Conservation (phyloP, 352 stramenopile genomes). For the Globisporangium echinulatum region DNA sequence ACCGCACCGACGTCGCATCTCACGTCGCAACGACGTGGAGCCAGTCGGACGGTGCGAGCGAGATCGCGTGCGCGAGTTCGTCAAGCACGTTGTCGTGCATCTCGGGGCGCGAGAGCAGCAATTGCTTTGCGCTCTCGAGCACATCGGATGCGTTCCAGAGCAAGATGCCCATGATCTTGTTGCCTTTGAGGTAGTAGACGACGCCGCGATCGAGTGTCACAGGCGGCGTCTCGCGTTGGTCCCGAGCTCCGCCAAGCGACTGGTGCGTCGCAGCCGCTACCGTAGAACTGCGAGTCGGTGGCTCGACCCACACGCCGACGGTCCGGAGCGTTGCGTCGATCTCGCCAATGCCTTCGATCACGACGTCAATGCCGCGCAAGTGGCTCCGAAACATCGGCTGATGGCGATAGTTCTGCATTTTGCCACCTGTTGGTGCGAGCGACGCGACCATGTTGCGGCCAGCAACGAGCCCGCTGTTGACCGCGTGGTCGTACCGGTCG, state of each 20-base stretch:
- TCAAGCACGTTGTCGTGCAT: slow-evolving; percentile 69
- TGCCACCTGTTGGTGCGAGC: slow-evolving; percentile 23
- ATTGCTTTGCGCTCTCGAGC: slow-evolving; percentile 77
- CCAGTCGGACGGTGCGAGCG: slow-evolving; percentile 84
- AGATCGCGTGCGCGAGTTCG: slow-evolving; percentile 78
- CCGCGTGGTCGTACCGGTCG: slow-evolving; percentile 88
- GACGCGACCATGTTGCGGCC: slow-evolving; percentile 84
- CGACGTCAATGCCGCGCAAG: slow-evolving; percentile 60
- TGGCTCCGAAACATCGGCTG: slow-evolving; percentile 86
- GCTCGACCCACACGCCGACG: slow-evolving; percentile 81
- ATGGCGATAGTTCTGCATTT: slow-evolving; percentile 84
- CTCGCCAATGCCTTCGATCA: slow-evolving; percentile 83
- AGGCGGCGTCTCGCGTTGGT: slow-evolving; percentile 12
- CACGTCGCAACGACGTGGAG: slow-evolving; percentile 61
- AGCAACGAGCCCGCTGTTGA: slow-evolving; percentile 88
- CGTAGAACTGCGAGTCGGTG: slow-evolving; percentile 3
- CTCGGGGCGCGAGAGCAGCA: slow-evolving; percentile 68
- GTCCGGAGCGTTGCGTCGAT: slow-evolving; percentile 73
- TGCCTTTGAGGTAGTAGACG: slow-evolving; percentile 89
- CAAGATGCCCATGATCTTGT: slow-evolving; percentile 88
- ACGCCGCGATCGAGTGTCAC: slow-evolving; percentile 68
- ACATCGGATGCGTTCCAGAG: slow-evolving; percentile 87
- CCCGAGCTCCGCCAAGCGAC: background rate
- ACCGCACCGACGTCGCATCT: background rate
- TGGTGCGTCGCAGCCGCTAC: slow-evolving; percentile 1